Conservation (phyloP, 352 stramenopile species). For the Phytopythium chamaehyphon region DNA sequence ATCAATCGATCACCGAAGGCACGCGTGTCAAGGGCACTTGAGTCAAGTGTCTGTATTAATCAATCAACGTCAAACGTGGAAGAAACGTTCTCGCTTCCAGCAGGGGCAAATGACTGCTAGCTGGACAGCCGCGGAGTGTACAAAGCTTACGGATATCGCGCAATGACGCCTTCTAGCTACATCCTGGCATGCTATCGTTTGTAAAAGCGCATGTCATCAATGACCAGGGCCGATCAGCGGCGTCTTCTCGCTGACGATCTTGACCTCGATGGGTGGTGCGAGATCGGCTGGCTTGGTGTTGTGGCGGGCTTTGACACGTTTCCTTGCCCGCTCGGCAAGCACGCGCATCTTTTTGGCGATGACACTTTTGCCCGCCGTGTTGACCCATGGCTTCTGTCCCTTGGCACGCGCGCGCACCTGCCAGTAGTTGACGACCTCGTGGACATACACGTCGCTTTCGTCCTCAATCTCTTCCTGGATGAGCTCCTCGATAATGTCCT, state of each 20-base stretch:
- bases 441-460: constrained; percentile 79
- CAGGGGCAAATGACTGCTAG: too few relatives aligned
- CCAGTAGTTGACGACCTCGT: constrained; percentile 66
- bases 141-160: too few relatives aligned
- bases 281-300: constrained; percentile 13
- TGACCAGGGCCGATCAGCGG: constrained; percentile 21
- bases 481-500: constrained; percentile 92
- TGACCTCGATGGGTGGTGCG: constrained; percentile 32
- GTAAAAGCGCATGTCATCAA: not conserved
- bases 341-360: constrained; percentile 38
- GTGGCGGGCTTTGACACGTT: constrained; percentile 32
- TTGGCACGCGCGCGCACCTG: constrained; percentile 21
- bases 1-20: too few relatives aligned
- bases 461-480: constrained; percentile 92
- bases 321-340: constrained; percentile 30
- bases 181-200: too few relatives aligned
- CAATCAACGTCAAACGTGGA: too few relatives aligned
- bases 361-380: constrained; percentile 28
- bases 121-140: too few relatives aligned
- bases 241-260: constrained; percentile 46
- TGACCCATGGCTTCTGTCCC: constrained; percentile 13
- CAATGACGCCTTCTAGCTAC: too few relatives aligned
- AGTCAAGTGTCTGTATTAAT: too few relatives aligned
- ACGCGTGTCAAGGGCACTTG: too few relatives aligned
- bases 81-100: too few relatives aligned